Base-by-base conservation (phyloP, 163 green algal genomes). In the Prototheca wickerhamii region DNA sequence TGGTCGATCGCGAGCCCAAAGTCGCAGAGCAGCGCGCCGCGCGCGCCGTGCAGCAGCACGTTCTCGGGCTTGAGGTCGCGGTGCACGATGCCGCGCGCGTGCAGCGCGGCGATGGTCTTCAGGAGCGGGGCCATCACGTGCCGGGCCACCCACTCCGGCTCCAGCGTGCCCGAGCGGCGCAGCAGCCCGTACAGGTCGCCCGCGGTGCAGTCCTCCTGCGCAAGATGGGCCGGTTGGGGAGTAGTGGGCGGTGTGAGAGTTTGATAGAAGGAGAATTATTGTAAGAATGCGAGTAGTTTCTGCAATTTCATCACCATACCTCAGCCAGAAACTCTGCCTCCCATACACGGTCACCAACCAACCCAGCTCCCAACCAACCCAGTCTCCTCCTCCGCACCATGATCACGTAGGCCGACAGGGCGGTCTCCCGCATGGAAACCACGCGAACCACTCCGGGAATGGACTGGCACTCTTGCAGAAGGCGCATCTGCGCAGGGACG, bases 1-100 rank as follows among this genome's bases (percentile, higher is more conserved):
- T 84, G 63, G 67, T 86, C 70, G 32, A 92, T 88, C 30, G 85
- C 80, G 50, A 89, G 71, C 0, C 86, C 86, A 70, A 90, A 91
- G 76, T 92, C 86, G 6, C 73, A 80, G 42, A 92, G 73, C 65
- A 83, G 81, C 37, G 91, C 8, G 34, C 64, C 10, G n/a, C 33
- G 20, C 4, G 26, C 4, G 50, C 30, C 33, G 17, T 37, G 10
- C 10, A 76, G 58, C 23, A 76, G 64, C 10, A 76, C 21, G 58
- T 76, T 76, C 23, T 76, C 70, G 18, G 64, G 70, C 66, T 76
- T 76, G 58, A 76, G 69, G 58, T 76, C 70, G 25, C 70, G 58
- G 51, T 76, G 70, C n/a, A 76, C 33, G 5, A 72, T 49, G 44
- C 34, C 44, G 29, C 53, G 4, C 1, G 50, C 34, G 51, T 76